Evolutionary conservation across 1,284 basidiomycete species (phyloP).

Genomic region (Mycena citricolor): DNA sequence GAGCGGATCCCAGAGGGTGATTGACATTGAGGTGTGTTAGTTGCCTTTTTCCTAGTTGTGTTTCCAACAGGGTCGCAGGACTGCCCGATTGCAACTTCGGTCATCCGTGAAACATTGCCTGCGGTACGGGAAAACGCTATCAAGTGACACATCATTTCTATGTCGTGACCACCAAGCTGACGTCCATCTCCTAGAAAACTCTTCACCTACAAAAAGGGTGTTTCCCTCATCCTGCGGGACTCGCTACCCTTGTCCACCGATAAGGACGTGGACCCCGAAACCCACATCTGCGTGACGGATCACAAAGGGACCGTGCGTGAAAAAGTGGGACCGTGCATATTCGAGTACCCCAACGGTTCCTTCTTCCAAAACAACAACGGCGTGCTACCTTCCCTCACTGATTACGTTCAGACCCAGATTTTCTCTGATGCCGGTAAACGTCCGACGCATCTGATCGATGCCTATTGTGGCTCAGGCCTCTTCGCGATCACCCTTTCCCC

Average conservation of each 20-base stretch:
- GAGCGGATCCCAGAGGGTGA: constrained; percentile 71
- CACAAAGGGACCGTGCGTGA: constrained; percentile 84
- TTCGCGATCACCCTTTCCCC: constrained; percentile 89
- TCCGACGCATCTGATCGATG: constrained; percentile 86
- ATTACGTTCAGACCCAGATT: constrained; percentile 79
- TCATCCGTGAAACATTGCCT: constrained; percentile 73
- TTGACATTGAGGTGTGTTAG: constrained; percentile 90
- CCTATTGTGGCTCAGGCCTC: constrained; percentile 90
- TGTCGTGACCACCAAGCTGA: background rate
- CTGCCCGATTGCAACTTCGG: constrained; percentile 87
- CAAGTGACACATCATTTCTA: constrained; percentile 49
- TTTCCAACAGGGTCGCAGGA: constrained; percentile 71
- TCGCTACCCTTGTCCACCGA: constrained; percentile 61
- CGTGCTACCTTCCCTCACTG: constrained; percentile 80
- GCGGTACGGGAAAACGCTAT: constrained; percentile 67
- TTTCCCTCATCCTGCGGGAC: constrained; percentile 90
- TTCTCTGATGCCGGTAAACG: constrained; percentile 40
- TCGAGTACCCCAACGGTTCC: constrained; percentile 86
- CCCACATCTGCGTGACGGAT: constrained; percentile 81
- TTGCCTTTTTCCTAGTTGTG: background rate
- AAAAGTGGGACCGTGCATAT: constrained; percentile 77
- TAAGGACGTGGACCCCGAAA: no score
- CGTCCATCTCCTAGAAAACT: constrained; percentile 61
- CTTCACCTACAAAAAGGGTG: constrained; percentile 82
- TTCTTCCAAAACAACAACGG: constrained; percentile 99